Base-by-base conservation (phyloP, 1,284 basidiomycete genomes). In the Microbotryum silenes-acaulis region DNA sequence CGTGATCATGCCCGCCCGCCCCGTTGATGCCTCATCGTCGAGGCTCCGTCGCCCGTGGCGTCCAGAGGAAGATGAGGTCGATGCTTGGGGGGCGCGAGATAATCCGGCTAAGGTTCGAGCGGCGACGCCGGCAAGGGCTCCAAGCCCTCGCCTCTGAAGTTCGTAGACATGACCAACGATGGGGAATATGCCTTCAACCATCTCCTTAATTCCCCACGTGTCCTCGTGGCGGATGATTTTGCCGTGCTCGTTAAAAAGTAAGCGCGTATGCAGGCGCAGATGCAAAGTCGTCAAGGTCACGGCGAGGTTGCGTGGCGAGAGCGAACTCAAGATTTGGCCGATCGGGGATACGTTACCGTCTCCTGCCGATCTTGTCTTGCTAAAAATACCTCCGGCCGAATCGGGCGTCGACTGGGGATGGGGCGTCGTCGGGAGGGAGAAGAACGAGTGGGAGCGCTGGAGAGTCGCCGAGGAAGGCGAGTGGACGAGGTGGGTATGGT, bases 171-270 rank as follows among this genome's bases (percentile, higher is more conserved):
- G 59, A 0, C 57, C 61, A 16, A 47, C 57, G 47, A 69, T 8
- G 25, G 67, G 68, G n/a, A 70, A 54, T n/a, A 67, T 50, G 47
- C 63, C 63, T 45, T 68, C 66, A 54, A 70, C 56, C 23, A 67
- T 44, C 49, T 70, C 68, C 52, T 63, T 68, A 8, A 70, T 21
- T 0, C 66, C 66, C 59, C 60, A 66, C 10, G 53, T 31, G 44
- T 70, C 68, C 47, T 70, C 68, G 56, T 70, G 68, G 10, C 18
- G 12, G 47, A 60, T 59, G 46, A 70, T 63, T 27, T 57, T 55
- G 20, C 68, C 68, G 12, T 62, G 59, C 42, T 66, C 64, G 53
- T 62, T 62, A 58, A 70, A 68, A 4, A 68, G 51, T 20, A 70
- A 53, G 9, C 57, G 57, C 4, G 65, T 65, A 45, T 67, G 62